A percentile compares a stretch with the other conserved stretches of the same genome.
Evolutionary conservation across 2,329 filamentous ascomycete species (phyloP).

Genomic region (Penicillium janthinellum): DNA sequence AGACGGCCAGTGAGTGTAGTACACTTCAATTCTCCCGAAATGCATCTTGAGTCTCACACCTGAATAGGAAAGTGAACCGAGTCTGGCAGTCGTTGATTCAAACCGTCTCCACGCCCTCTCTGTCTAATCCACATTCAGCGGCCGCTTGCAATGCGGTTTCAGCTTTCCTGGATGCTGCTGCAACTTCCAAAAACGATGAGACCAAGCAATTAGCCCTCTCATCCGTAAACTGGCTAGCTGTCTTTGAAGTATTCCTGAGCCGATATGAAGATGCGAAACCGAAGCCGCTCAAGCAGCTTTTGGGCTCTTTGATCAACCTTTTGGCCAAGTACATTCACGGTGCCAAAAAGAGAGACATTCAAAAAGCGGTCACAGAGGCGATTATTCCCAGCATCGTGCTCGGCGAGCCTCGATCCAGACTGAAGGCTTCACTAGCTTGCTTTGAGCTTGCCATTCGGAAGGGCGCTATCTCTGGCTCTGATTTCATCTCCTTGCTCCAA

Average conservation of each 20-base stretch:
- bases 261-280: conserved; percentile 47
- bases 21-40: not conserved
- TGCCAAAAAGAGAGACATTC: conserved; percentile 22
- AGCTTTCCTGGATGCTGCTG: conserved; percentile 45
- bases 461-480: conserved; percentile 34
- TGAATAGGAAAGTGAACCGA: conserved; percentile 33
- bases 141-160: conserved; percentile 49
- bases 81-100: conserved; percentile 45
- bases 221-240: conserved; percentile 40
- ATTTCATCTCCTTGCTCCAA: conserved; percentile 33
- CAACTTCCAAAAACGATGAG: conserved; percentile 32
- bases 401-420: conserved; percentile 41
- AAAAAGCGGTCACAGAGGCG: conserved; percentile 27
- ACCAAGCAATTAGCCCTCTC: conserved; percentile 40
- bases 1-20: conserved; percentile 35
- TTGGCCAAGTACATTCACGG: conserved; percentile 33
- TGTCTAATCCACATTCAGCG: conserved; percentile 44
- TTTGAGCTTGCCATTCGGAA: conserved; percentile 44
- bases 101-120: conserved; percentile 43
- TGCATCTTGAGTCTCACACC: conserved; percentile 7
- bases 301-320: conserved; percentile 43
- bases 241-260: conserved; percentile 44
- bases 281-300: conserved; percentile 49
- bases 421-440: conserved; percentile 41
- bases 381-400: conserved; percentile 42